Conservation (phyloP, 2,329 filamentous ascomycete genomes). For the Alternaria hordeiaustralica region DNA sequence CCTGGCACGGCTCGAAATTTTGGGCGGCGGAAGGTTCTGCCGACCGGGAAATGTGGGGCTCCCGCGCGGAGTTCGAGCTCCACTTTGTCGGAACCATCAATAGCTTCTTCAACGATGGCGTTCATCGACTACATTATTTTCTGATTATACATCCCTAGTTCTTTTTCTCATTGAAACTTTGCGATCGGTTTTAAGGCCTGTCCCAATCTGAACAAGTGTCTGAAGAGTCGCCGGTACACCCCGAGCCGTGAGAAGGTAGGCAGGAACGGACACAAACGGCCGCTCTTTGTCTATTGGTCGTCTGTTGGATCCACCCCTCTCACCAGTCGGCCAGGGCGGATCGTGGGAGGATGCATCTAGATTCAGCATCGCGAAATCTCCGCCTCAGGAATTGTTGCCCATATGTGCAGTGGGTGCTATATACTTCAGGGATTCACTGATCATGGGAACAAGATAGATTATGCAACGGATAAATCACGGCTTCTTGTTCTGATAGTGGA, state of each 20-base stretch:
- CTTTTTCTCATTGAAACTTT: accelerated
- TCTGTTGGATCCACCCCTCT: background rate
- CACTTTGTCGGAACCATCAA: background rate
- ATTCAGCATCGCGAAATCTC: background rate
- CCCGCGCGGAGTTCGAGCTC: conserved; percentile 20
- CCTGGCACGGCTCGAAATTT: conserved; percentile 18
- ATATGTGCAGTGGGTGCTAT: background rate
- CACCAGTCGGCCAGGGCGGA: background rate
- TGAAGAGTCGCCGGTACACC: background rate
- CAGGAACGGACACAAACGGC: background rate
- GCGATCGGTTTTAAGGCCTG: background rate
- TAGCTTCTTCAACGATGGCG: background rate
- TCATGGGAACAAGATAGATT: background rate
- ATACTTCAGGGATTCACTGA: background rate
- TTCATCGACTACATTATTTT: background rate
- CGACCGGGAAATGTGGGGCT: conserved; percentile 25
- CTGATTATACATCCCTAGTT: background rate
- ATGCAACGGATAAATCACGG: background rate
- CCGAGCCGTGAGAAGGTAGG: background rate
- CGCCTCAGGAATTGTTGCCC: background rate
- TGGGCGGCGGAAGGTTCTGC: conserved; percentile 25
- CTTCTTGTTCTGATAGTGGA: background rate
- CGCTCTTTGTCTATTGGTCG: background rate
- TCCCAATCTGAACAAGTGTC: accelerated
- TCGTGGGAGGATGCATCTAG: background rate